A percentile compares a stretch with the other conserved stretches of the same genome.
These are phyloP conservation scores for Chaetomium sp. DNA, from an alignment of 2,329 filamentous ascomycete genomes.

Conservation along the genomic window DNA sequence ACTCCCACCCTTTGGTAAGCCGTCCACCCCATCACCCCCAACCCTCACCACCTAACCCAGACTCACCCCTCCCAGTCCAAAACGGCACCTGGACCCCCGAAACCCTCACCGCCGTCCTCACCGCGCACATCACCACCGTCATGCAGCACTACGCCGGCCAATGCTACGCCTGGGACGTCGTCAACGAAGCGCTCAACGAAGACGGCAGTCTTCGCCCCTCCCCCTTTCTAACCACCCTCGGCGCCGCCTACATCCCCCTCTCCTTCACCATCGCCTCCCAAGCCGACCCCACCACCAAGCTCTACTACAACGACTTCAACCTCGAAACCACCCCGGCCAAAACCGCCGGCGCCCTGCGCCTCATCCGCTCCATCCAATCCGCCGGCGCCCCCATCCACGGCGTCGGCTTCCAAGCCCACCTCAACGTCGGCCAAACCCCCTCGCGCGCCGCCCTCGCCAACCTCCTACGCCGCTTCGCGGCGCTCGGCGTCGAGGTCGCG, in stretches of 20 bases:
- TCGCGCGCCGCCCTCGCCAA: constrained; percentile 41
- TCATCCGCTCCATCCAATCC: constrained; percentile 39
- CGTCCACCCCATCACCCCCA: background rate
- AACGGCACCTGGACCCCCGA: constrained; percentile 52
- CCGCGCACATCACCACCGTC: constrained; percentile 54
- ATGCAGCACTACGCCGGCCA: constrained; percentile 49
- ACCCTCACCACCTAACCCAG: background rate
- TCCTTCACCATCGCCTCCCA: constrained; percentile 52
- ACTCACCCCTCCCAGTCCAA: constrained; percentile 25
- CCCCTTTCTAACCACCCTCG: constrained; percentile 51
- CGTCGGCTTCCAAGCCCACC: constrained; percentile 55
- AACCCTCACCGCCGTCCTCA: constrained; percentile 53
- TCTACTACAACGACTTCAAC: constrained; percentile 59
- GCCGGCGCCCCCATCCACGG: constrained; percentile 50
- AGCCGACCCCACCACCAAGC: constrained; percentile 47
- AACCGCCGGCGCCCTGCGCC: constrained; percentile 38
- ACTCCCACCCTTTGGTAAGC: constrained; percentile 49
- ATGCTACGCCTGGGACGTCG: constrained; percentile 57
- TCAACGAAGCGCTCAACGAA: constrained; percentile 55
- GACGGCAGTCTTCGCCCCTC: constrained; percentile 47
- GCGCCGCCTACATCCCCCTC: constrained; percentile 50
- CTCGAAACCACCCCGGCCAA: constrained; percentile 47
- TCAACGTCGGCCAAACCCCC: constrained; percentile 50
- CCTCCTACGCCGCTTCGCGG: constrained; percentile 46
- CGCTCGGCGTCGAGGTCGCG: constrained; percentile 51